Evolutionary conservation across 2,329 filamentous ascomycete species (phyloP), one percentile per base, ranked within the genome.

Genomic region (Pseudogymnoascus sp.): DNA sequence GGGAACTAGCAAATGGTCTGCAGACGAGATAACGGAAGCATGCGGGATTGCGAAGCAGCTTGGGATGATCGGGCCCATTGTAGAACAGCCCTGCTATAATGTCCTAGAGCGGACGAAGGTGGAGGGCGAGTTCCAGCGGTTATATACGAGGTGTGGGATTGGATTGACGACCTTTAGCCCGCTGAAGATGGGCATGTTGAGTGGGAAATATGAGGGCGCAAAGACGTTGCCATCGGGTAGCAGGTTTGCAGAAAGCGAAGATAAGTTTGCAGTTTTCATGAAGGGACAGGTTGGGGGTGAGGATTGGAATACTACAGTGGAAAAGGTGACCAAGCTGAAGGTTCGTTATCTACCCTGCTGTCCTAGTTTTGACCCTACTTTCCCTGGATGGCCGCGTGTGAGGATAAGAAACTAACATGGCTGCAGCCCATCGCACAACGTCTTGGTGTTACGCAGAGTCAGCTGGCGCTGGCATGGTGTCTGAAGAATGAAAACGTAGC

Each of bases 1-100:
- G 83, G 83, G 84, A 53, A 87, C 84, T 0, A 82, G 78, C 0
- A 84, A 87, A 71, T 87, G 84, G 84, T 78, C 74, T 53, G 82
- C 84, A 5, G 73, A 75, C 31, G 82, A 87, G 74, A 86, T 87
- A 72, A 78, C 78, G 65, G 82, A 86, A 73, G 84, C 84, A 44
- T 81, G 77, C 25, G 73, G 76, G 61, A 78, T 84, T 64, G 83
- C 85, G 37, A 82, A 86, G 68, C 78, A 77, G 67, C 78, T 87
- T 12, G 77, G 80, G 18, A 76, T 88, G 56, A 79, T 88, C 64
- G 84, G 81, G 4, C 85, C 85, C 5, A 71, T 86, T 40, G 81
- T 86, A 71, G 85, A 88, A 73, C 85, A 88, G 75, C 84, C 84
- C 2, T 77, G 81, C 56, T 88, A 88, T 75, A 87, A 86, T 74